A percentile compares a stretch with the other conserved stretches of the same genome.
phyloP scores from a whole-genome alignment of 2,329 filamentous ascomycete species.

The Calonectria henricotiae region DNA sequence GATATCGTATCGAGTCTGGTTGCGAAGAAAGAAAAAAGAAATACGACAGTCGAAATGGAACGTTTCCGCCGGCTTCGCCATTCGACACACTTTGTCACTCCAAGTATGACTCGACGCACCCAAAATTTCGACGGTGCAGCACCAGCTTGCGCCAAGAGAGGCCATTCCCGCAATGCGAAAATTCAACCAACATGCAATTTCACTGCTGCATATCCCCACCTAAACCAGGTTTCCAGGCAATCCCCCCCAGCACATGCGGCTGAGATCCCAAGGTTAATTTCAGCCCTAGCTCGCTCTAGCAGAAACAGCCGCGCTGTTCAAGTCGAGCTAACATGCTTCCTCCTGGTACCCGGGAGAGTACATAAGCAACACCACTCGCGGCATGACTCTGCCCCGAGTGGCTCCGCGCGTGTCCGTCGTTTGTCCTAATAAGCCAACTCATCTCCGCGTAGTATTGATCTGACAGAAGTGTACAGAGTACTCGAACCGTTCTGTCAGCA shows the following conservation, averaged over 20 bases:
- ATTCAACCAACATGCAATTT: conserved; percentile 16
- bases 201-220: conserved; percentile 27
- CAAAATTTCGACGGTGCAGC: neutral
- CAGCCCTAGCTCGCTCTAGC: conserved; percentile 27
- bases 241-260: conserved; percentile 18
- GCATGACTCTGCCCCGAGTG: conserved; percentile 26
- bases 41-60: neutral
- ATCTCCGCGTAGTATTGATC: conserved; percentile 18
- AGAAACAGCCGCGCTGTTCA: conserved; percentile 23
- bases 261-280: conserved; percentile 19
- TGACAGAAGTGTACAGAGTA: neutral
- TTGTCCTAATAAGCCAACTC: conserved; percentile 7
- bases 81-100: neutral
- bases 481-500: neutral
- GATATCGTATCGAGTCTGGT: neutral
- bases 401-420: neutral
- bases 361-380: conserved; percentile 31
- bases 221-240: conserved; percentile 14
- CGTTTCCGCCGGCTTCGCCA: neutral
- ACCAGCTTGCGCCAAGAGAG: neutral
- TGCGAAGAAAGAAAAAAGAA: conserved; percentile 2
- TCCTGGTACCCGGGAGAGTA: neutral
- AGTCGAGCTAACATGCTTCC: neutral
- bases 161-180: conserved; percentile 25
- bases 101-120: too few relatives aligned